Base-by-base conservation (phyloP, 805 yeast species). In the Candida ortonii region DNA sequence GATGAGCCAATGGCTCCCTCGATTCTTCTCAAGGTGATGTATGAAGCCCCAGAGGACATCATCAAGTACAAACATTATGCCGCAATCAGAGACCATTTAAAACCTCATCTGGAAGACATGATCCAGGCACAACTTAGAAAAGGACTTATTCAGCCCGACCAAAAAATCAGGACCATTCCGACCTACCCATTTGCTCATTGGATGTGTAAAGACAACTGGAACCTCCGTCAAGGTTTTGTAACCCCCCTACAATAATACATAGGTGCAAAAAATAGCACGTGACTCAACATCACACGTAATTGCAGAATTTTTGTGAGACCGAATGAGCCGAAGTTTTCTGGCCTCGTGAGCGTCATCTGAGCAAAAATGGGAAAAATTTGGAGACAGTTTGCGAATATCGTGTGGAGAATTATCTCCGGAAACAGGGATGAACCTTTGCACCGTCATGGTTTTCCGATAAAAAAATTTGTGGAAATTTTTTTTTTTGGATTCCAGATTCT, bases 1-100 rank as follows among this genome's bases (percentile, higher is more conserved):
- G 68, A 70, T 40, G 77, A 69, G 43, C 76, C 76, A 6, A 52
- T 62, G 55, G 65, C 68, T 26, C 76, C 77, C 1, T 58, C 68
- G 1, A 57, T 71, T 7, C 7, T 41, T 16, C 52, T 61, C 24
- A 70, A 68, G 34, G 68, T 69, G 25, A 42, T 71, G 28, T 68
- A 61, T 37, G 76, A 71, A 38, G 68, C 65, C 0, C 76, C 76
- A 0, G 61, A 61, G 36, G 63, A 55, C 21, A 70, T 71, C 31
- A 56, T 71, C 43, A 67, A 67, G 49, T 67, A 68, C 47, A 71
- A 68, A 50, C 68, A 67, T 43, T 71, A 64, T 38, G 68, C 57
- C 20, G 30, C 54, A 17, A 49, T 67, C 32, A 55, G 76, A 36
- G 71, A 69, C 38, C 70, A 69, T 46, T 52, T 70, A 26, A 49